phyloP scores from a whole-genome alignment of 2,329 filamentous ascomycete species.

The Calonectria ilicicola region DNA sequence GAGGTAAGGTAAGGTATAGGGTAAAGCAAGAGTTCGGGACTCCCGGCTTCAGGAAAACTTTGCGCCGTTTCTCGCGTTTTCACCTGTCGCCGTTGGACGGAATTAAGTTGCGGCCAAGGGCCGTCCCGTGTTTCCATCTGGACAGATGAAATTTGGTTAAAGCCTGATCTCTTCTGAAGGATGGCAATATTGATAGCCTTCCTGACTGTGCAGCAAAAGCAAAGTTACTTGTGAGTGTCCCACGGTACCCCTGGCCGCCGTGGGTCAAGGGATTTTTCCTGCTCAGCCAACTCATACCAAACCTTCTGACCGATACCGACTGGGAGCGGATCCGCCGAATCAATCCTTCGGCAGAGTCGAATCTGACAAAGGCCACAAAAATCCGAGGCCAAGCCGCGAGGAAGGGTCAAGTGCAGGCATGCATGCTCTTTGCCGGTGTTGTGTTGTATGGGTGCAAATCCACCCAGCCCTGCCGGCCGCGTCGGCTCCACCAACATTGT shows the following conservation, averaged over 20 bases:
- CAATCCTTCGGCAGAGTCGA: conserved; percentile 21
- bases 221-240: conserved; percentile 28
- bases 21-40: not conserved
- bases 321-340: conserved; percentile 27
- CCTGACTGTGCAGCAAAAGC: conserved; percentile 27
- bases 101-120: conserved; percentile 28
- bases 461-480: conserved; percentile 19
- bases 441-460: conserved; percentile 11
- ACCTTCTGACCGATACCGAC: conserved; percentile 17
- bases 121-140: conserved; percentile 29
- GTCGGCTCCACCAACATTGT: not conserved
- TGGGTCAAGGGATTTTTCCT: conserved; percentile 29
- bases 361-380: conserved; percentile 18
- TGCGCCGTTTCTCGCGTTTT: conserved; percentile 34
- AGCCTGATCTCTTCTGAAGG: conserved; percentile 28
- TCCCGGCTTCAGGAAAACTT: conserved; percentile 14
- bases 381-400: conserved; percentile 33
- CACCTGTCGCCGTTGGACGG: conserved; percentile 20
- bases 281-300: conserved; percentile 14
- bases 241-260: conserved; percentile 24
- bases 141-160: conserved; percentile 22
- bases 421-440: conserved; percentile 26
- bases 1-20: not conserved
- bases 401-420: conserved; percentile 12
- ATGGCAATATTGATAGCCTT: not conserved